These are phyloP conservation scores for Talaromyces amestolkiae DNA, from an alignment of 2,329 filamentous ascomycete genomes.

Conservation along the genomic window DNA sequence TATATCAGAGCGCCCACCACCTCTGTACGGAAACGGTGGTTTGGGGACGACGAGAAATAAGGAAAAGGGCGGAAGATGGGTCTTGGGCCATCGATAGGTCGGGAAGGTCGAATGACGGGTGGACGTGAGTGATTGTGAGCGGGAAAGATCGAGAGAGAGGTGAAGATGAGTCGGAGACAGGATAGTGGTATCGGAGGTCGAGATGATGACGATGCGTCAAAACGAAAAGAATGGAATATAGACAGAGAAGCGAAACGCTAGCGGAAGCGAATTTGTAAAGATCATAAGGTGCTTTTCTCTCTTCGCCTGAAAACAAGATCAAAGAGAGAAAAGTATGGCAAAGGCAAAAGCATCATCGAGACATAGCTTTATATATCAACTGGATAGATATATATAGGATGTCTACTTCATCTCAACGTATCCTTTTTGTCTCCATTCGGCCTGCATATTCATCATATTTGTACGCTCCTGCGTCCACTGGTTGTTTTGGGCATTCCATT, in stretches of 20 bases:
- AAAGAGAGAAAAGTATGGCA: background rate
- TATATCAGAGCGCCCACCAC: background rate
- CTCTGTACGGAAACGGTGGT: background rate
- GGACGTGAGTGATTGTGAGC: background rate
- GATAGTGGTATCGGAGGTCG: conserved; percentile 1
- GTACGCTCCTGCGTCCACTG: conserved; percentile 43
- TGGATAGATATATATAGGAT: background rate
- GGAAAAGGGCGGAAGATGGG: background rate
- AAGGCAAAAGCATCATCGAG: conserved; percentile 12
- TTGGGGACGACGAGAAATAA: background rate
- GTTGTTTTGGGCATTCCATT: conserved; percentile 48
- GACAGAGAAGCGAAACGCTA: conserved; percentile 11
- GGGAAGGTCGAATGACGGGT: background rate
- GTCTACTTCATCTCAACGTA: conserved; percentile 24
- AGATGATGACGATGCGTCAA: conserved; percentile 9
- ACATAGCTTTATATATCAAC: background rate
- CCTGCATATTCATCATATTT: conserved; percentile 40
- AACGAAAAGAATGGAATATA: conserved; percentile 11
- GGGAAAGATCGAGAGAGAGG: background rate
- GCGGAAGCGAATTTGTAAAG: background rate
- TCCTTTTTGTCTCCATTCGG: conserved; percentile 39
- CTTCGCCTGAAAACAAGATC: background rate
- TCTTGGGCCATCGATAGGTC: background rate
- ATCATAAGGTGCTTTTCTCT: conserved; percentile 1
- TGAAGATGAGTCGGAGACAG: background rate